Conservation (phyloP, 768 basidiomycete species). For the Megacollybia marginata region DNA sequence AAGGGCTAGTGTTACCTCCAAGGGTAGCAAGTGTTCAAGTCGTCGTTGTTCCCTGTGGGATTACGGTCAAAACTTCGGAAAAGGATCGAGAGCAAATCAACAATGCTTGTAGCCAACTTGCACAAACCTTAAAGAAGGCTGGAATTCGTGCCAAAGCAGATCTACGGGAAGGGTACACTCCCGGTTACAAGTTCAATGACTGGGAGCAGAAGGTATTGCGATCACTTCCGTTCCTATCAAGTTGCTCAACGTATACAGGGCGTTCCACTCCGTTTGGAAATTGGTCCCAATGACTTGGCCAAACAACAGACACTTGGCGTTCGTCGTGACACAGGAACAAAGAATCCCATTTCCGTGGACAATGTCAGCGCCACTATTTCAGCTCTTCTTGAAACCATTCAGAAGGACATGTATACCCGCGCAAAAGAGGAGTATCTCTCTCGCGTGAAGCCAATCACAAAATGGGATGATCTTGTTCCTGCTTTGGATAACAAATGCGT, state of each 20-base stretch:
- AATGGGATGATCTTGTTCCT: conserved; percentile 93
- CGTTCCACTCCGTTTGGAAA: conserved; percentile 93
- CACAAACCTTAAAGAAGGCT: conserved; percentile 58
- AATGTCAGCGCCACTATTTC: conserved; percentile 42
- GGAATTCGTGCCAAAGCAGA: conserved; percentile 86
- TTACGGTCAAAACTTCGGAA: conserved; percentile 78
- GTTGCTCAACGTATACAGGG: conserved; percentile 43
- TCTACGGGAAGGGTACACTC: conserved; percentile 91
- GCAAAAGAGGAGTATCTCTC: conserved; percentile 71
- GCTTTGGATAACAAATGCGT: conserved; percentile 83
- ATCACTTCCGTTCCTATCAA: neutral
- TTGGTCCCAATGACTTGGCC: conserved; percentile 87
- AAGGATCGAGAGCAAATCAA: conserved; percentile 66
- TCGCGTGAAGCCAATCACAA: conserved; percentile 62
- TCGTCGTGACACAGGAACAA: conserved; percentile 59
- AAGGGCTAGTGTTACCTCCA: conserved; percentile 95
- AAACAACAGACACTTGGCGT: conserved; percentile 78
- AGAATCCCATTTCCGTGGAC: conserved; percentile 36
- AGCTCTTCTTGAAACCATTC: conserved; percentile 75
- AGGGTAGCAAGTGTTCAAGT: conserved; percentile 91
- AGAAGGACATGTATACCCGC: conserved; percentile 76
- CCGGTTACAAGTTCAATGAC: conserved; percentile 98
- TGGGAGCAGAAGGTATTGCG: conserved; percentile 89
- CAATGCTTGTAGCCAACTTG: conserved; percentile 71
- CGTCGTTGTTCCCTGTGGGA: conserved; percentile 87